A percentile compares a stretch with the other conserved stretches of the same genome.
Conservation (phyloP, 192 early-diverging fungal genomes). For the Podila epigama region DNA sequence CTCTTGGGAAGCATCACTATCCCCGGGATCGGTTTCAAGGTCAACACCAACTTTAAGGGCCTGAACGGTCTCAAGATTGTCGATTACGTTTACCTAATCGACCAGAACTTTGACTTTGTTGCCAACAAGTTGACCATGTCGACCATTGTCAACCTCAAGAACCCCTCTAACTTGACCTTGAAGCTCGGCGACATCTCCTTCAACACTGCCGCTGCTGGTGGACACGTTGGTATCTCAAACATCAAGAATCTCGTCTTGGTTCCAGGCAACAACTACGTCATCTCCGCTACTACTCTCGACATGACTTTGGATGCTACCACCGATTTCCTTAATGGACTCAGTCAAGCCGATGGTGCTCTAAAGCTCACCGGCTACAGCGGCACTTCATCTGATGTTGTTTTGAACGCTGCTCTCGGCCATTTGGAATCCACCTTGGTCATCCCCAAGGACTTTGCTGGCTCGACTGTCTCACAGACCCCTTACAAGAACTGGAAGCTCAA, state of each 20-base stretch:
- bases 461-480: slow-evolving; percentile 27
- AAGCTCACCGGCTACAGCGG: slow-evolving; percentile 7
- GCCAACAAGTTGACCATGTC: slow-evolving; percentile 5
- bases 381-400: slow-evolving; percentile 6
- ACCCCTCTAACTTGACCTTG: slow-evolving; percentile 25
- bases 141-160: slow-evolving; percentile 24
- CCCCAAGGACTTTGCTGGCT: slow-evolving; percentile 7
- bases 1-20: slow-evolving; percentile 28
- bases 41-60: slow-evolving; percentile 13
- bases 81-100: slow-evolving; percentile 19
- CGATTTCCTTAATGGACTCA: slow-evolving; percentile 4
- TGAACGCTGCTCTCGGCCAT: slow-evolving; percentile 21
- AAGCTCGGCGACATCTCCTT: slow-evolving; percentile 22
- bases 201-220: slow-evolving; percentile 3
- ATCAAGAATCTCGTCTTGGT: slow-evolving; percentile 14
- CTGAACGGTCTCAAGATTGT: too few relatives aligned
- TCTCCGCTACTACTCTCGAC: slow-evolving; percentile 14
- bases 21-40: slow-evolving; percentile 33
- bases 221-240: slow-evolving; percentile 21
- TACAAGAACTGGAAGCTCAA: slow-evolving; percentile 36
- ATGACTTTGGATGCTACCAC: background rate
- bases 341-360: background rate
- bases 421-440: slow-evolving; percentile 11
- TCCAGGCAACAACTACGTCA: slow-evolving; percentile 28
- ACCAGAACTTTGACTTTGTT: background rate